Conservation (phyloP, 2,329 filamentous ascomycete species). For the Fusarium avenaceum region DNA sequence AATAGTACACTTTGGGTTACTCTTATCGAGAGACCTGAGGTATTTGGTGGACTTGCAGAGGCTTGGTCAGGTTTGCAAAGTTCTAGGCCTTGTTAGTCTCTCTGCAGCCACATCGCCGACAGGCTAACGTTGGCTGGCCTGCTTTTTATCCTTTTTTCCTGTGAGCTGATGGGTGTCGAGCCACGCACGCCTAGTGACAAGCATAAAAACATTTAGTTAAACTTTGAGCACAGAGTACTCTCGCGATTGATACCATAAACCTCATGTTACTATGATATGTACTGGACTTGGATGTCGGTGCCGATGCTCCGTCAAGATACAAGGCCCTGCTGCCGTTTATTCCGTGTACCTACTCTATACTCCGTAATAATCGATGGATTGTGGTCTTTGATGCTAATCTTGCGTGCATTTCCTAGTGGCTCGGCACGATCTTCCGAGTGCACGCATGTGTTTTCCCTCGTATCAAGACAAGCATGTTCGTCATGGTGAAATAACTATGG, state of each 20-base stretch:
- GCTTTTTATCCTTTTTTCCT: constrained; percentile 4
- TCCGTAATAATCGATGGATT: neutral
- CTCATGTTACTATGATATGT: constrained; percentile 7
- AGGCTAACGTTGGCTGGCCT: constrained; percentile 9
- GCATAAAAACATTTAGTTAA: neutral
- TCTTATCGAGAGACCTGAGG: neutral
- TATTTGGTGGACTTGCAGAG: constrained; percentile 1
- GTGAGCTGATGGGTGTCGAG: constrained; percentile 4
- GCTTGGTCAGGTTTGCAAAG: constrained; percentile 5
- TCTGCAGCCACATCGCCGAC: constrained; percentile 12
- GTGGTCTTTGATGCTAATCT: constrained; percentile 21
- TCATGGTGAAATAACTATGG: constrained; percentile 5
- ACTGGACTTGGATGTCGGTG: constrained; percentile 4
- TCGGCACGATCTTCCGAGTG: constrained; percentile 27
- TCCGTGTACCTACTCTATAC: neutral
- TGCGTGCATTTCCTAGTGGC: constrained; percentile 28
- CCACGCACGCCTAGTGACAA: constrained; percentile 14
- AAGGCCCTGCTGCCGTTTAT: constrained; percentile 5
- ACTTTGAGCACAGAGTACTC: neutral
- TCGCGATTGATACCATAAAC: neutral
- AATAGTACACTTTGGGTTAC: neutral
- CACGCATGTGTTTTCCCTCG: constrained; percentile 10
- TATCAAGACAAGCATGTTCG: constrained; percentile 12
- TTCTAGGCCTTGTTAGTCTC: constrained; percentile 21
- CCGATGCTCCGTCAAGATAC: neutral